A percentile compares a stretch with the other conserved stretches of the same genome.
Evolutionary conservation across 192 early-diverging fungal genomes (phyloP).

Genomic region (Backusella psychrophila): DNA sequence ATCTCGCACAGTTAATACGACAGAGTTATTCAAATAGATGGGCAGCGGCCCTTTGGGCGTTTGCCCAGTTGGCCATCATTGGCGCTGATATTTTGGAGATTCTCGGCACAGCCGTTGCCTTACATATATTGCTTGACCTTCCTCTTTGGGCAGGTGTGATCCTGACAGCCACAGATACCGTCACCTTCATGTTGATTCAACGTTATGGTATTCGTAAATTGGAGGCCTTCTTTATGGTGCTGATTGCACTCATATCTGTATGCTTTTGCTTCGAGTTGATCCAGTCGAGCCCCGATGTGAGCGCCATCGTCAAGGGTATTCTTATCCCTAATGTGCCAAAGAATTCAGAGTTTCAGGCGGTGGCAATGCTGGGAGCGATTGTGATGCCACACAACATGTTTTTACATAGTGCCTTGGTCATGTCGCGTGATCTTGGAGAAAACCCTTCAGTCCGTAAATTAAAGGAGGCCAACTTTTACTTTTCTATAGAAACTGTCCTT

Average conservation of each 20-base stretch:
- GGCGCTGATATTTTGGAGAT: constrained; percentile 75
- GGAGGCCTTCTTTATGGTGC: constrained; percentile 69
- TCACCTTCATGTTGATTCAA: constrained; percentile 70
- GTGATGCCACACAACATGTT: constrained; percentile 93
- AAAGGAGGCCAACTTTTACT: constrained; percentile 71
- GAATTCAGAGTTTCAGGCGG: constrained; percentile 59
- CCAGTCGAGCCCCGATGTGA: constrained; percentile 48
- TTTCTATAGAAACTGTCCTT: constrained; percentile 55
- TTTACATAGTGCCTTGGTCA: constrained; percentile 78
- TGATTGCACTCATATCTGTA: constrained; percentile 68
- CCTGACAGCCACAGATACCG: constrained; percentile 74
- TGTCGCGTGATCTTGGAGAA: constrained; percentile 39
- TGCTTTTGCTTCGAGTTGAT: constrained; percentile 77
- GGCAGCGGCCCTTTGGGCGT: constrained; percentile 50
- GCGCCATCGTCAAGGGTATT: constrained; percentile 49
- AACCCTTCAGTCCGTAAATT: constrained; percentile 36
- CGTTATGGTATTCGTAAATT: constrained; percentile 63
- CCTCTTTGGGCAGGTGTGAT: constrained; percentile 74
- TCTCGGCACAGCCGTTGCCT: constrained; percentile 85
- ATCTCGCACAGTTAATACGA: constrained; percentile 56
- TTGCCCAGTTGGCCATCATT: constrained; percentile 66
- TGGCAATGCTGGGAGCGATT: constrained; percentile 68
- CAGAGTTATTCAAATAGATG: constrained; percentile 48
- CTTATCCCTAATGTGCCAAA: constrained; percentile 52
- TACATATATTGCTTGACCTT: constrained; percentile 73